These are phyloP conservation scores for Porphyrellus cyaneotinctus DNA, from an alignment of 768 basidiomycete genomes.

Conservation along the genomic window DNA sequence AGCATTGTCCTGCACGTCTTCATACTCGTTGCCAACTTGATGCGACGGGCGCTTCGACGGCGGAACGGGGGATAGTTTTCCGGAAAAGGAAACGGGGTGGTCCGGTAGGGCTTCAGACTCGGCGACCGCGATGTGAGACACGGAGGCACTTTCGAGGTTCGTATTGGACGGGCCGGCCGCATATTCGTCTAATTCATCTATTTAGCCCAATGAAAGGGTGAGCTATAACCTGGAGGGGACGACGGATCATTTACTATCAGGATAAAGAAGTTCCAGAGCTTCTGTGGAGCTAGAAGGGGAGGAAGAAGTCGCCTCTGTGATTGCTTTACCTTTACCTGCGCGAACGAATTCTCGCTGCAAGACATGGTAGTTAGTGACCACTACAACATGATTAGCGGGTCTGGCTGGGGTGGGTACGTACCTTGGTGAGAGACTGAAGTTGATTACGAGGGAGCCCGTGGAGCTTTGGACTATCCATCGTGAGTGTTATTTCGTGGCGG, in stretches of 20 bases:
- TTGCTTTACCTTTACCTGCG: slow-evolving; percentile 11
- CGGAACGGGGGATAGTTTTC: not conserved
- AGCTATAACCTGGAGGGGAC: not conserved
- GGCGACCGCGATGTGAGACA: not conserved
- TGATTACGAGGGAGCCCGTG: slow-evolving; percentile 18
- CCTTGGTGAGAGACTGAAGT: slow-evolving; percentile 27
- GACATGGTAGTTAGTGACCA: not conserved
- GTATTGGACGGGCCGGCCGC: not conserved
- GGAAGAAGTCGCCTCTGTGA: not conserved
- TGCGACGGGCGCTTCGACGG: not conserved
- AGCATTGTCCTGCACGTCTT: not conserved
- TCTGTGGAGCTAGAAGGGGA: slow-evolving; percentile 10
- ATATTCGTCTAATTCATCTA: slow-evolving; percentile 16
- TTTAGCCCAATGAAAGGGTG: not conserved
- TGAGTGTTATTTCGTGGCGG: not conserved
- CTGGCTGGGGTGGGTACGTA: not conserved
- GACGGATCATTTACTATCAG: slow-evolving; percentile 3
- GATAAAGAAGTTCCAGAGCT: slow-evolving; percentile 8
- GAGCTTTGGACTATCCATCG: slow-evolving; percentile 19
- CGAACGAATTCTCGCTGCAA: slow-evolving; percentile 23
- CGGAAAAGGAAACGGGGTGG: not conserved
- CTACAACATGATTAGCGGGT: not conserved
- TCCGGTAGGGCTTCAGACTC: not conserved
- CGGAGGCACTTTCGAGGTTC: not conserved
- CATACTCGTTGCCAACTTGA: not conserved